Conservation (phyloP, 306 rosid genomes). For the Quercus engelmannii region DNA sequence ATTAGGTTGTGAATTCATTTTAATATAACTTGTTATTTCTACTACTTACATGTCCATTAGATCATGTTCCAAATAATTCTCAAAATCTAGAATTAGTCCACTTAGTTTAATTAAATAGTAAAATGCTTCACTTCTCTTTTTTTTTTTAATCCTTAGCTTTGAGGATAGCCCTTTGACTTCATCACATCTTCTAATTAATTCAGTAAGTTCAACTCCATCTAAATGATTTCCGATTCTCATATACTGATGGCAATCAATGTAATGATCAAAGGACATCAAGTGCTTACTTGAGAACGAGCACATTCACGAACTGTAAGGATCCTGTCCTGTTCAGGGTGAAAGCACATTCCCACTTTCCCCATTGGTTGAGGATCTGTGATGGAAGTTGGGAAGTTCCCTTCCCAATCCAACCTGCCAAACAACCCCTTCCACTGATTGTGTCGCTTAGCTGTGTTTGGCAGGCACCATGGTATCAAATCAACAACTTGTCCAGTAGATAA, state of each 20-base stretch:
- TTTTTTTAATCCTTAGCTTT: neutral
- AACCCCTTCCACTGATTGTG: conserved; percentile 99
- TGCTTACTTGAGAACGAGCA: conserved; percentile 92
- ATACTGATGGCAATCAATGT: neutral
- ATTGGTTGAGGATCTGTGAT: conserved; percentile 96
- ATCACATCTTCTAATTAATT: neutral
- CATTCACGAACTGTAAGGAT: conserved; percentile 94
- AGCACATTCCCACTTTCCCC: conserved; percentile 99
- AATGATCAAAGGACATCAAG: neutral
- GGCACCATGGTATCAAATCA: conserved; percentile 97
- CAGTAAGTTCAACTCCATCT: neutral
- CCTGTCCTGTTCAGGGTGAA: conserved; percentile 95
- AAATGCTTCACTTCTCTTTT: neutral
- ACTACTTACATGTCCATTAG: neutral
- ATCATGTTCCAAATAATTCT: neutral
- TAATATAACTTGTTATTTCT: neutral
- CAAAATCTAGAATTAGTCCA: neutral
- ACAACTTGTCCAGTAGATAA: conserved; percentile 72
- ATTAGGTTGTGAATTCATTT: neutral
- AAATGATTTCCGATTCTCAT: neutral
- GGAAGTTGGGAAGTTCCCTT: conserved; percentile 96
- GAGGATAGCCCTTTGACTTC: neutral
- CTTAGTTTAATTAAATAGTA: too few relatives aligned
- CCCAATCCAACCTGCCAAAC: conserved; percentile 95
- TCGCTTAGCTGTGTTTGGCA: conserved; percentile 95